phyloP scores from a whole-genome alignment of 192 early-diverging fungal genomes.

The Coemansia sp. region DNA sequence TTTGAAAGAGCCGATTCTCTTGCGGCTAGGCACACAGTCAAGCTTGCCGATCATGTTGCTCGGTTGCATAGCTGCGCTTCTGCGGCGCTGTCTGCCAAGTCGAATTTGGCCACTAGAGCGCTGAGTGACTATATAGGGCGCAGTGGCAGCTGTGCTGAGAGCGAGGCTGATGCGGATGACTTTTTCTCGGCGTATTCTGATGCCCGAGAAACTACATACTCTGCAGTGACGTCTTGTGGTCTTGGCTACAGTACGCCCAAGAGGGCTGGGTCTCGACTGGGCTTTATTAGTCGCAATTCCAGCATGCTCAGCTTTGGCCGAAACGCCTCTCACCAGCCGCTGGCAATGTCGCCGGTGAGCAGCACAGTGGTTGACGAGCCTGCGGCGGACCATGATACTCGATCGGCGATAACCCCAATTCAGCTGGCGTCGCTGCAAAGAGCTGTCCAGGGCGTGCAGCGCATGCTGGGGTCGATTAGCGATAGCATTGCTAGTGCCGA shows the following conservation, averaged over 20 bases:
- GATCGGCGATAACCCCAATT: constrained; percentile 22
- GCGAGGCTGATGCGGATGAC: constrained; percentile 32
- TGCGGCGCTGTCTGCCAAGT: neutral
- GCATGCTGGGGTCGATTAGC: constrained; percentile 50
- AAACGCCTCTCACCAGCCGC: neutral
- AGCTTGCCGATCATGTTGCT: neutral
- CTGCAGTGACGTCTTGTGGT: neutral
- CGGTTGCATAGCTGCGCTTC: neutral
- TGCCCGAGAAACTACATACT: constrained; percentile 6
- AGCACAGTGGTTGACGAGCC: neutral
- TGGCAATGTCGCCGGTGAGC: constrained; percentile 15
- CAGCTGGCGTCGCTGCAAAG: constrained; percentile 56
- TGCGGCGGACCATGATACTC: neutral
- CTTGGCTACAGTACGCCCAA: neutral
- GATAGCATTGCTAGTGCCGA: constrained; percentile 45
- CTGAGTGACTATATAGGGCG: constrained; percentile 18
- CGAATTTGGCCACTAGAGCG: neutral
- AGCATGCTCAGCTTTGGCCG: neutral
- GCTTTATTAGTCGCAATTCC: neutral
- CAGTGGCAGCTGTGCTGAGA: constrained; percentile 8
- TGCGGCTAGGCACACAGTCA: neutral
- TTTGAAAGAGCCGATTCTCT: constrained; percentile 9
- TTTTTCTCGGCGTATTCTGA: constrained; percentile 47
- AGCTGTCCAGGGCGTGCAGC: constrained; percentile 51
- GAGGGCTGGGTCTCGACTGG: constrained; percentile 20